Evolutionary conservation across 129 eudicot genomes (phyloP).

Genomic region (Glebionis coronaria): DNA sequence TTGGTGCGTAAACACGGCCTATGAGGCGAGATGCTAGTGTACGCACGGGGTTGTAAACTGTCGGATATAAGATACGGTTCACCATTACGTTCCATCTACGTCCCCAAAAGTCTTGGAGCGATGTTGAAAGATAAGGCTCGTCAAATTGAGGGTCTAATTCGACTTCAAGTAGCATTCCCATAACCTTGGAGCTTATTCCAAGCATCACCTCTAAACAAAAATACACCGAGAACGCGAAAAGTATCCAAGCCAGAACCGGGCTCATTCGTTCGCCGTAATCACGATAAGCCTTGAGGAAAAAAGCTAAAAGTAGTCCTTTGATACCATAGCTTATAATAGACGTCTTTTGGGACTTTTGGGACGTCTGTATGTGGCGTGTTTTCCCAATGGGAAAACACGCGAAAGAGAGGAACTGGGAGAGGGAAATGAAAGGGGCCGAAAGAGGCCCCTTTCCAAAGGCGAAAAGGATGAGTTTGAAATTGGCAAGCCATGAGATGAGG

Average conservation of each 20-base stretch:
- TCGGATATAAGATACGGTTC: constrained; percentile 50
- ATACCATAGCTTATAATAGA: constrained; percentile 23
- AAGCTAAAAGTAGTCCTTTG: constrained; percentile 33
- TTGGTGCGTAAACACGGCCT: constrained; percentile 51
- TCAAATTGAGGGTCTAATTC: constrained; percentile 75
- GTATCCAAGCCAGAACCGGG: constrained; percentile 34
- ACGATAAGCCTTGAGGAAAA: constrained; percentile 33
- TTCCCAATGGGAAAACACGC: constrained; percentile 26
- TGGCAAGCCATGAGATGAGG: constrained; percentile 40
- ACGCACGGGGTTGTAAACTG: constrained; percentile 50
- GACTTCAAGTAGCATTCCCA: constrained; percentile 24
- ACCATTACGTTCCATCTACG: constrained; percentile 87
- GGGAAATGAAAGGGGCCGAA: constrained; percentile 18
- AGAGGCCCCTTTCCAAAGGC: constrained; percentile 38
- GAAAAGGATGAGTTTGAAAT: constrained; percentile 40
- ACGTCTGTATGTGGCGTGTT: not conserved
- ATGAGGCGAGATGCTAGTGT: constrained; percentile 23
- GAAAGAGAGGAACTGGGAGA: constrained; percentile 19
- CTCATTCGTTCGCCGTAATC: constrained; percentile 25
- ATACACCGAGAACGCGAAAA: constrained; percentile 40
- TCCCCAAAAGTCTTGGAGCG: constrained; percentile 92
- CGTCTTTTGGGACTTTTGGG: not conserved
- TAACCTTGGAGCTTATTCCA: constrained; percentile 30
- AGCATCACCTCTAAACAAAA: constrained; percentile 44
- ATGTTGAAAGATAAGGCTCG: constrained; percentile 70